Percentiles rank a stretch among this genome's conserved stretches.
Conservation (phyloP, 352 stramenopile genomes). For the Globisporangium canariense region DNA sequence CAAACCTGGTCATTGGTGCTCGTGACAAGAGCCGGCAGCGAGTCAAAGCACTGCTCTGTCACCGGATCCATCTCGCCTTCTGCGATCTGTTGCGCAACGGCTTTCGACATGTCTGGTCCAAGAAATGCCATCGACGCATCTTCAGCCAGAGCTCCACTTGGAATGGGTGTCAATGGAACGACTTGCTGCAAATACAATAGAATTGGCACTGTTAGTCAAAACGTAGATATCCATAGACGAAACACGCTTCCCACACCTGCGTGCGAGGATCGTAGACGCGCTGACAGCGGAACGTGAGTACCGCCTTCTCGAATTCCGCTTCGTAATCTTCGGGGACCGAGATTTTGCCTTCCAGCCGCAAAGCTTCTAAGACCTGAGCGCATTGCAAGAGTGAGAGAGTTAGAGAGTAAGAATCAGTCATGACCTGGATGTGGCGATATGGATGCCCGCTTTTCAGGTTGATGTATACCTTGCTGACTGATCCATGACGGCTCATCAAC, state of each 20-base stretch:
- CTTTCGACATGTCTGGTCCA: constrained; percentile 44
- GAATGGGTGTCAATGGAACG: constrained; percentile 61
- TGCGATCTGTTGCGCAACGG: constrained; percentile 50
- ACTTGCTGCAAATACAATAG: constrained; percentile 36
- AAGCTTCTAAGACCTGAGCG: constrained; percentile 45
- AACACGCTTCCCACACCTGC: constrained; percentile 28
- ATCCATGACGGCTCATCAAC: constrained; percentile 66
- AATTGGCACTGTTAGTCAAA: no score
- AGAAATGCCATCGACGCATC: constrained; percentile 57
- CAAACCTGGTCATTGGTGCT: background rate
- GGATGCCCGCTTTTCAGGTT: no score
- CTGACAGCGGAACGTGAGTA: constrained; percentile 71
- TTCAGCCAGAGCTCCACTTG: constrained; percentile 20
- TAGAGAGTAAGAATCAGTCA: no score
- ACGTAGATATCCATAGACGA: no score
- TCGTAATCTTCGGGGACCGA: constrained; percentile 54
- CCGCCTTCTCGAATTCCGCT: constrained; percentile 50
- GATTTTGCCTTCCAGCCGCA: constrained; percentile 68
- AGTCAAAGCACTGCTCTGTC: constrained; percentile 38
- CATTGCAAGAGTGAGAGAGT: no score
- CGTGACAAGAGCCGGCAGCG: background rate
- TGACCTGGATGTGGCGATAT: no score
- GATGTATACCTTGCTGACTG: constrained; percentile 44
- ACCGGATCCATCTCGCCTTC: constrained; percentile 78
- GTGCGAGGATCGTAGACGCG: constrained; percentile 58